Percentiles rank a stretch among this genome's conserved stretches.
These are phyloP conservation scores for Ascocoryne sarcoides DNA, from an alignment of 2,329 filamentous ascomycete species.

Conservation along the genomic window DNA sequence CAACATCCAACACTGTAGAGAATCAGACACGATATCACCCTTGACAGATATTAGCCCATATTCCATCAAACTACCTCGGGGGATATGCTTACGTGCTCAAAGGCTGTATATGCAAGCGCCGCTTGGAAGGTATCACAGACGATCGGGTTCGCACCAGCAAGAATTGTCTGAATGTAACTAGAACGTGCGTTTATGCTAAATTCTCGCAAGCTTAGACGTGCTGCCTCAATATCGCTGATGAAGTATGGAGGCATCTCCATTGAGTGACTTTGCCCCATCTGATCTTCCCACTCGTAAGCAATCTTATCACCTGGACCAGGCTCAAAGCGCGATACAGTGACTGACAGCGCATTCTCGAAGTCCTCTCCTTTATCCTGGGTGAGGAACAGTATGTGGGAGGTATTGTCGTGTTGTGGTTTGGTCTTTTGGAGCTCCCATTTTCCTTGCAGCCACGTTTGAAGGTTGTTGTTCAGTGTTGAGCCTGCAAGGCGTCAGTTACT, in stretches of 20 bases:
- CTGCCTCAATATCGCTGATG: slow-evolving; percentile 1
- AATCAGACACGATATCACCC: neutral
- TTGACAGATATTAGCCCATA: neutral
- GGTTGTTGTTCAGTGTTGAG: no score
- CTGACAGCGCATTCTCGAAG: no score
- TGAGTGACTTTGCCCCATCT: neutral
- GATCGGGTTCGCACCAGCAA: slow-evolving; percentile 2
- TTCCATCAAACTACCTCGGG: no score
- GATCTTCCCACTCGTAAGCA: slow-evolving; percentile 1
- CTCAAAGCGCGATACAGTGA: slow-evolving; percentile 1
- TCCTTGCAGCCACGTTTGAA: no score
- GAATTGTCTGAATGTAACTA: neutral
- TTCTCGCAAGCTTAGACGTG: neutral
- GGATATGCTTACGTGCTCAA: slow-evolving; percentile 1
- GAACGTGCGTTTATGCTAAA: neutral
- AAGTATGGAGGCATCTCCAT: slow-evolving; percentile 4
- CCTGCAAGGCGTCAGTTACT: no score
- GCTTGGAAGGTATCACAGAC: slow-evolving; percentile 1
- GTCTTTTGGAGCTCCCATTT: no score
- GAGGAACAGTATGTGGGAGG: no score
- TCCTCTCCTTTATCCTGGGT: neutral
- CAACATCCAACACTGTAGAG: neutral
- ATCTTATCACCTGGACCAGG: slow-evolving; percentile 1
- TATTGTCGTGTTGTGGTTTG: no score
- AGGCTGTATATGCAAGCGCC: no score